Conservation (phyloP, 1,139 yeast genomes). For the Nadsonia commutata region DNA sequence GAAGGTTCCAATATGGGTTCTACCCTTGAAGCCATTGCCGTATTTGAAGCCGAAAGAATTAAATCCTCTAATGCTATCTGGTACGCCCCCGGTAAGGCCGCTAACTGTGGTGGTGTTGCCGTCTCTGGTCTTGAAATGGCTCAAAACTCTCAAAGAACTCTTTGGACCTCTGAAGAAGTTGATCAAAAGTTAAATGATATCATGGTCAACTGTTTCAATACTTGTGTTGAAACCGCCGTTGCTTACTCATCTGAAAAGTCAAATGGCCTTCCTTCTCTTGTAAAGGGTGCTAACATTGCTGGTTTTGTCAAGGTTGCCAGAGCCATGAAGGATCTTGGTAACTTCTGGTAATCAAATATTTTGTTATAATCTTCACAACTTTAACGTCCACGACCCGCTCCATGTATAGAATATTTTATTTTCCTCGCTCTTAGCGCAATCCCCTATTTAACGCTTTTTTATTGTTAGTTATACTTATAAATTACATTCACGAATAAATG, state of each 20-base stretch:
- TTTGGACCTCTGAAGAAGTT: slow-evolving; percentile 82
- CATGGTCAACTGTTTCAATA: slow-evolving; percentile 86
- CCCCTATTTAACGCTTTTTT: too few relatives aligned
- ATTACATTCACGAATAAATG: too few relatives aligned
- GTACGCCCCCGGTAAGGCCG: slow-evolving; percentile 99
- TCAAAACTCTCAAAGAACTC: slow-evolving; percentile 89
- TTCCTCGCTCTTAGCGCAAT: too few relatives aligned
- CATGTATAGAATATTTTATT: too few relatives aligned
- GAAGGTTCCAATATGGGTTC: slow-evolving; percentile 99
- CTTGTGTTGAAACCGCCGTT: slow-evolving; percentile 78
- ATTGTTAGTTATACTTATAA: too few relatives aligned
- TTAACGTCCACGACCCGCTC: too few relatives aligned
- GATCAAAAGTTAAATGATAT: slow-evolving; percentile 76
- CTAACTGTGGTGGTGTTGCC: slow-evolving; percentile 99
- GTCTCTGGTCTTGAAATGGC: slow-evolving; percentile 99
- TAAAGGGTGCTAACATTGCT: slow-evolving; percentile 98
- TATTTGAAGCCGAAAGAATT: slow-evolving; percentile 76
- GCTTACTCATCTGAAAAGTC: slow-evolving; percentile 59
- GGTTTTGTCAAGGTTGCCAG: slow-evolving; percentile 97
- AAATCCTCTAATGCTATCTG: slow-evolving; percentile 50
- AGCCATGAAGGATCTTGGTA: slow-evolving; percentile 97
- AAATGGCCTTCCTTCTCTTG: slow-evolving; percentile 73
- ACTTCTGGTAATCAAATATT: slow-evolving; percentile 43
- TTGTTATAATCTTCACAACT: too few relatives aligned
- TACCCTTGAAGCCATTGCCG: slow-evolving; percentile 90